Evolutionary conservation across 2,329 filamentous ascomycete species (phyloP), one percentile per base, ranked within the genome.

Genomic region (Penicillium sp.): DNA sequence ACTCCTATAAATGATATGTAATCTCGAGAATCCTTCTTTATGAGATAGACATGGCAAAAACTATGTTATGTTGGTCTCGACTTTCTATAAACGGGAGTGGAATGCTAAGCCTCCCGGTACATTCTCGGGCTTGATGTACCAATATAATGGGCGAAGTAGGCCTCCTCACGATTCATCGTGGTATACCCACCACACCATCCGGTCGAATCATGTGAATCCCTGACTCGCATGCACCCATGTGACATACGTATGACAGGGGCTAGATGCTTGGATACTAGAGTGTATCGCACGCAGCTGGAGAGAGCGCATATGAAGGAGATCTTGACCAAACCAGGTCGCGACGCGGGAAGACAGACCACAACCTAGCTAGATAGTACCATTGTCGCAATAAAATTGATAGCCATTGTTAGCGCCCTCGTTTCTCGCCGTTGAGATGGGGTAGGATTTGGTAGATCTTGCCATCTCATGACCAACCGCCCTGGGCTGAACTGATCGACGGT

Each of bases 171-270:
- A 41, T 41, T 9, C 11, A 46, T 23, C 29, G 45, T 46, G 38
- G 31, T 19, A 51, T 53, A 35, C 19, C 41, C 47, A 47, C 48
- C 56, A 50, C 48, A 58, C 49, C 49, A 13, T 31, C 55, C 31
- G 9, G 23, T 29, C 1, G 26, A 38, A 50, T 59, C 57, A 59
- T 59, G 57, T 59, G 57, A 53, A 45, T 53, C 41, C 17, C 51
- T 59, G 57, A 30, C 56, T 59, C 41, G 57, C 41, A 52, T 45
- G 17, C 15, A 47, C 29, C 49, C 57, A 51, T 59, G 57, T 59
- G 57, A 59, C 57, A 47, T 38, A 26, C 57, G 44, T 53, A 50
- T 59, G 49, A 53, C 57, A 59, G 47, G 44, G 56, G 47, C 45
- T 51, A 21, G 48, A 38, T 57, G 35, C 31, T 50, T 50, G 23